phyloP scores from a whole-genome alignment of 352 stramenopile species.

The Blastocystis sp. region DNA sequence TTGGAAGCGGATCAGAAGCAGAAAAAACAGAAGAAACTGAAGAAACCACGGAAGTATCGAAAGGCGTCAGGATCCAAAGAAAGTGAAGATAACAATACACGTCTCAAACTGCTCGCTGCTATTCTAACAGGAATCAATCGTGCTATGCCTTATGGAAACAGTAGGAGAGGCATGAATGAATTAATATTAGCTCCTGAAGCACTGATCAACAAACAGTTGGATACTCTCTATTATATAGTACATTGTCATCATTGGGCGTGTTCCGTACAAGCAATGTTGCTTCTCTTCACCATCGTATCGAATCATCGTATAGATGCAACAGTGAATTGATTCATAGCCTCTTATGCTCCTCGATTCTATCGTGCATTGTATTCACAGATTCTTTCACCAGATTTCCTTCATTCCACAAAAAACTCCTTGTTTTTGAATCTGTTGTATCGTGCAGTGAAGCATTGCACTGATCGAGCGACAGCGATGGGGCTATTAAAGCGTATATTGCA shows the following conservation, averaged over 20 bases:
- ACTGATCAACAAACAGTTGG: background rate
- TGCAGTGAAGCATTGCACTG: constrained; percentile 80
- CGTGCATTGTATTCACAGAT: constrained; percentile 81
- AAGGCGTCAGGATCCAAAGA: constrained; percentile 73
- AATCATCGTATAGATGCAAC: background rate
- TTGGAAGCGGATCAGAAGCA: constrained; percentile 52
- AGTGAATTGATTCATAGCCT: background rate
- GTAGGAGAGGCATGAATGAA: background rate
- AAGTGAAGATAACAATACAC: background rate
- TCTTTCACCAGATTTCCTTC: constrained; percentile 76
- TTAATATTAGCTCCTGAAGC: background rate
- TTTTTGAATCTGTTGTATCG: constrained; percentile 82
- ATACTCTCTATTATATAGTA: constrained; percentile 33
- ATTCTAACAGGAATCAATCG: constrained; percentile 82
- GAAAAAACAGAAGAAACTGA: constrained; percentile 52
- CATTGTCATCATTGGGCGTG: constrained; percentile 48
- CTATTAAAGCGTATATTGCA: constrained; percentile 81
- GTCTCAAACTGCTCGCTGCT: constrained; percentile 78
- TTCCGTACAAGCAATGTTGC: constrained; percentile 41
- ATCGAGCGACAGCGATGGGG: constrained; percentile 74
- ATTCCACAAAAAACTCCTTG: constrained; percentile 81
- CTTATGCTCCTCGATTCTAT: constrained; percentile 77
- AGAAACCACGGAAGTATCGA: constrained; percentile 54
- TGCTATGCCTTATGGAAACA: constrained; percentile 79
- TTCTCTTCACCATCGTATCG: constrained; percentile 34